Percentiles rank a stretch among this genome's conserved stretches.
Evolutionary conservation across 768 basidiomycete species (phyloP).

Genomic region (Lyophyllum atratum): DNA sequence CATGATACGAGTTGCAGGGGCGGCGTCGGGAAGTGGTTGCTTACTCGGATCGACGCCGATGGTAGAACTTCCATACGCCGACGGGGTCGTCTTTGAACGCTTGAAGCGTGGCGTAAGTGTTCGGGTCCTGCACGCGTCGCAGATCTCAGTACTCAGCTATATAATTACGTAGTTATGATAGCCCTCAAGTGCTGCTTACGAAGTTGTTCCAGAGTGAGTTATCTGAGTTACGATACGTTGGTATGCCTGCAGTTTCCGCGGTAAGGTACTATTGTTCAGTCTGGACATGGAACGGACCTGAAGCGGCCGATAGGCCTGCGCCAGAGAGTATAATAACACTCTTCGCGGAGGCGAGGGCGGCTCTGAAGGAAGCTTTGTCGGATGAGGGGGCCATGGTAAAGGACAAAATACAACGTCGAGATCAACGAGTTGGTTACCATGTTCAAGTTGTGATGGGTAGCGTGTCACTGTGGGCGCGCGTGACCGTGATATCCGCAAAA

Average conservation of each 20-base stretch:
- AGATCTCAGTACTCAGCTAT: neutral
- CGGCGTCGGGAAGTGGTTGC: neutral
- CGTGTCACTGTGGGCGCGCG: too few relatives aligned
- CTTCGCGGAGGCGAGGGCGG: conserved; percentile 25
- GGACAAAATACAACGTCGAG: neutral
- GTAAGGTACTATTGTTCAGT: neutral
- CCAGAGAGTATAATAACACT: conserved; percentile 48
- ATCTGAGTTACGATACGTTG: conserved; percentile 16
- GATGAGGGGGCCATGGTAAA: conserved; percentile 18
- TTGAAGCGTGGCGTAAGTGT: conserved; percentile 33
- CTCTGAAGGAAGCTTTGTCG: conserved; percentile 19
- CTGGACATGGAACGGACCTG: conserved; percentile 38
- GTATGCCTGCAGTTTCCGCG: conserved; percentile 3
- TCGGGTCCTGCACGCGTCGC: conserved; percentile 11
- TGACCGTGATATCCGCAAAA: neutral
- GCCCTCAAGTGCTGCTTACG: neutral
- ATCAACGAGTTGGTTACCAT: too few relatives aligned
- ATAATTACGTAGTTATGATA: neutral
- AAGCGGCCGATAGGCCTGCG: conserved; percentile 67
- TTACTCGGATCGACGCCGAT: conserved; percentile 43
- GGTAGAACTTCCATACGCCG: conserved; percentile 48
- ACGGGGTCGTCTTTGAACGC: conserved; percentile 42
- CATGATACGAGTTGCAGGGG: neutral
- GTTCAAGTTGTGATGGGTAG: neutral
- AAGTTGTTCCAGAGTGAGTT: conserved; percentile 16